Conservation (phyloP, 495 filamentous ascomycete genomes). For the Talaromyces nanjingensis region DNA sequence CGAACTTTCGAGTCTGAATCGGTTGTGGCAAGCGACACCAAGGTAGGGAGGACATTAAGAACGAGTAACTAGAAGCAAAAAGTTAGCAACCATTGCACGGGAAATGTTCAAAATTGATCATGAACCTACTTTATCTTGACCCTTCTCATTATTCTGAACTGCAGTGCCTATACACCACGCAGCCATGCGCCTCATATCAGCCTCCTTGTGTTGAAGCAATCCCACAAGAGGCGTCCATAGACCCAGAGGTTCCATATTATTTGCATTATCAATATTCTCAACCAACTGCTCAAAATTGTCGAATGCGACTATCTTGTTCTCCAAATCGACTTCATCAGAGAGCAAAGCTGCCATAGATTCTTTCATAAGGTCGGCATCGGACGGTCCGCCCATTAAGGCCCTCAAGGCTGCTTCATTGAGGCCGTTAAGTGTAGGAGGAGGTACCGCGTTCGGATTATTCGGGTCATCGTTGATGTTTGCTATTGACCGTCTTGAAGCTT, state of each 20-base stretch:
- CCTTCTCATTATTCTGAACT: conserved; percentile 87
- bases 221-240: conserved; percentile 75
- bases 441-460: conserved; percentile 33
- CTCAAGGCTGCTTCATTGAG: conserved; percentile 62
- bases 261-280: conserved; percentile 90
- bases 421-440: conserved; percentile 25
- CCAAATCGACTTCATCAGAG: conserved; percentile 55
- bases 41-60: conserved; percentile 59
- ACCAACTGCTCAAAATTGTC: conserved; percentile 95
- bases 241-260: conserved; percentile 70
- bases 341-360: conserved; percentile 68
- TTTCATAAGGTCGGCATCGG: conserved; percentile 85
- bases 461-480: conserved; percentile 32
- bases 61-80: conserved; percentile 45
- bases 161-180: conserved; percentile 92
- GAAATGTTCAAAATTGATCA: background rate
- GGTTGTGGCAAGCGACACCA: conserved; percentile 57
- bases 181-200: conserved; percentile 68
- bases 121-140: conserved; percentile 60
- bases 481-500: conserved; percentile 26
- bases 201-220: conserved; percentile 58
- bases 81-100: conserved; percentile 14
- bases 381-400: conserved; percentile 70
- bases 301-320: conserved; percentile 79
- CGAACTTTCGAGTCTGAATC: conserved; percentile 59